Evolutionary conservation across 352 stramenopile species (phyloP).

Genomic region (Blastocystis hominis): DNA sequence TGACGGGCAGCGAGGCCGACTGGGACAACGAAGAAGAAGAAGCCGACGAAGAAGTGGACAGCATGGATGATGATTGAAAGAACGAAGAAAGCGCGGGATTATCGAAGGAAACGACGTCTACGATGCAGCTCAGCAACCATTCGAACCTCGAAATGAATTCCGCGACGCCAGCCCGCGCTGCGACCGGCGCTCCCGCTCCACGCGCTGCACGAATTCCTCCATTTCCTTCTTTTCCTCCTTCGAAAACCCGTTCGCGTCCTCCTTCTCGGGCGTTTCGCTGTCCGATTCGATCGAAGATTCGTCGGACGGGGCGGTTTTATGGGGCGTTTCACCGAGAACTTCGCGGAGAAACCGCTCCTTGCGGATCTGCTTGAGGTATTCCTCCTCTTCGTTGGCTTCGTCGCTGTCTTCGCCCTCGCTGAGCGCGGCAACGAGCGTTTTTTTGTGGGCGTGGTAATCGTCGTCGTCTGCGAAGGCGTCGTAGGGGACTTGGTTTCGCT

Average conservation of each 20-base stretch:
- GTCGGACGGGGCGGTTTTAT: too few relatives aligned
- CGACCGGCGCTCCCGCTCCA: neutral
- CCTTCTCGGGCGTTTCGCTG: slow-evolving; percentile 25
- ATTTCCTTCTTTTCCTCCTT: slow-evolving; percentile 10
- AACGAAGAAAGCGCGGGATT: slow-evolving; percentile 22
- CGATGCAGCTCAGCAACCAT: neutral
- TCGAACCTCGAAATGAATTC: neutral
- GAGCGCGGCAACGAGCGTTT: neutral
- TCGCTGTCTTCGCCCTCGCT: neutral
- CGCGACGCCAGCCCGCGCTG: neutral
- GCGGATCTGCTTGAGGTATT: slow-evolving; percentile 30
- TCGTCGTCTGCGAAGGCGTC: slow-evolving; percentile 29
- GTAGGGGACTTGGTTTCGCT: slow-evolving; percentile 9
- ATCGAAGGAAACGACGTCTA: slow-evolving; percentile 47
- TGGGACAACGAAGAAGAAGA: neutral
- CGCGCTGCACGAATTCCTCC: neutral
- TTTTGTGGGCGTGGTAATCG: neutral
- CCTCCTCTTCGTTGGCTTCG: slow-evolving; percentile 27
- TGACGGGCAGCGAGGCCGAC: neutral
- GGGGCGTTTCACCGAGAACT: neutral
- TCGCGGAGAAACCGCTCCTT: neutral
- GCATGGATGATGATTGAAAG: neutral
- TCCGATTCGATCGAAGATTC: neutral
- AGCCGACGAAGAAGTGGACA: neutral
- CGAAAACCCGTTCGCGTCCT: neutral